These are phyloP conservation scores for Fraxinus pennsylvanica DNA, from an alignment of 257 asterid genomes.

Conservation along the genomic window DNA sequence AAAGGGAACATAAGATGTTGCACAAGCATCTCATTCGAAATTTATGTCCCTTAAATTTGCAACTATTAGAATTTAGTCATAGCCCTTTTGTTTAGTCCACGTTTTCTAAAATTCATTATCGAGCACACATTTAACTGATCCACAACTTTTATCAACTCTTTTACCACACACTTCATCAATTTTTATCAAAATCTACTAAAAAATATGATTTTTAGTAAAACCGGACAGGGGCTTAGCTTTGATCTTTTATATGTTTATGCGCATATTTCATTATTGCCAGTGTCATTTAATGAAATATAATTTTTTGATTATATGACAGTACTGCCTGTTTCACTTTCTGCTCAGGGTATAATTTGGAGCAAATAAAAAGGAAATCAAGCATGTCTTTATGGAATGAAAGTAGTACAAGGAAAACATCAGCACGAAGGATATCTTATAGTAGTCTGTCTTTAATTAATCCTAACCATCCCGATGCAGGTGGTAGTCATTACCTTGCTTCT, in stretches of 20 bases:
- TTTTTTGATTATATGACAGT: neutral
- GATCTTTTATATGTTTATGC: neutral
- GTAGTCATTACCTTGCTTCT: constrained; percentile 91
- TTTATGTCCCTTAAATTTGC: neutral
- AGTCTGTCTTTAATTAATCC: neutral
- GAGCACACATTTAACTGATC: too few relatives aligned
- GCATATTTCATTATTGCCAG: neutral
- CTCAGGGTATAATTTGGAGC: neutral
- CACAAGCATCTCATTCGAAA: neutral
- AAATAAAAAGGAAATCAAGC: too few relatives aligned
- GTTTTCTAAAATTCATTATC: too few relatives aligned
- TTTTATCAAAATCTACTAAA: too few relatives aligned
- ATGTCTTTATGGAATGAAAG: too few relatives aligned
- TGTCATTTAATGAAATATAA: neutral
- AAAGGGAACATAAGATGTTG: neutral
- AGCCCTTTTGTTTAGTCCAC: neutral
- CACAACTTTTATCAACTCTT: too few relatives aligned
- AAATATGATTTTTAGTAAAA: too few relatives aligned
- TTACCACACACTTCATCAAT: too few relatives aligned
- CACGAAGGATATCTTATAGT: neutral
- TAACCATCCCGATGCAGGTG: constrained; percentile 89
- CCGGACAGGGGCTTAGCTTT: too few relatives aligned
- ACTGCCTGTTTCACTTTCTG: neutral
- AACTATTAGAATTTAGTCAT: too few relatives aligned
- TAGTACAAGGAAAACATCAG: neutral